Percentiles rank a stretch among this genome's conserved stretches.
Conservation (phyloP, 257 asterid genomes). For the Ballota nigra region DNA sequence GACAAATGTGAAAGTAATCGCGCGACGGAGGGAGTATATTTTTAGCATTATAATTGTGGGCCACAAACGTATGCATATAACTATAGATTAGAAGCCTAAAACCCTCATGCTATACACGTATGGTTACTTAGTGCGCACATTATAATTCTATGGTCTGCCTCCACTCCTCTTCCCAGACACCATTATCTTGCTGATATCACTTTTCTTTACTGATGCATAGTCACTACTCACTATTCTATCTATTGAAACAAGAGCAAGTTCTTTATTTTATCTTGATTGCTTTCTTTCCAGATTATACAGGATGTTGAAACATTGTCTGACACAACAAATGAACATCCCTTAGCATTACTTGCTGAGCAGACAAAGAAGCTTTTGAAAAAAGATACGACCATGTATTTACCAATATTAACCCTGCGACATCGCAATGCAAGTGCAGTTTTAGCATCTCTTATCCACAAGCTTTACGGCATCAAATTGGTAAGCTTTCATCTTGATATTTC, state of each 20-base stretch:
- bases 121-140: too few relatives aligned
- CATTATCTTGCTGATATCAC: too few relatives aligned
- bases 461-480: slow-evolving; percentile 88
- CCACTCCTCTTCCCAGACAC: too few relatives aligned
- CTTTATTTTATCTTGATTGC: slow-evolving; percentile 26
- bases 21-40: too few relatives aligned
- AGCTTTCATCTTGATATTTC: slow-evolving; percentile 28
- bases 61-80: too few relatives aligned
- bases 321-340: slow-evolving; percentile 77
- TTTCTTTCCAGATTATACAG: slow-evolving; percentile 60
- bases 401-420: slow-evolving; percentile 72
- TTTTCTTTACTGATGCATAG: neutral
- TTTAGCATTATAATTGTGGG: too few relatives aligned
- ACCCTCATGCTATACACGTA: too few relatives aligned
- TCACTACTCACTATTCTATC: neutral
- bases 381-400: slow-evolving; percentile 59
- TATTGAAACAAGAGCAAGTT: slow-evolving; percentile 13
- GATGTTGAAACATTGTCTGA: slow-evolving; percentile 76
- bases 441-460: slow-evolving; percentile 88
- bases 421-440: slow-evolving; percentile 76
- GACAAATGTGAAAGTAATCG: too few relatives aligned
- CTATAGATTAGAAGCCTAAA: too few relatives aligned
- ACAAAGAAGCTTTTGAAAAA: slow-evolving; percentile 58
- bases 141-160: too few relatives aligned
- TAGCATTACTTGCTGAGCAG: slow-evolving; percentile 84